Conservation (phyloP, 257 asterid species). For the Paraleonurus japonicus region DNA sequence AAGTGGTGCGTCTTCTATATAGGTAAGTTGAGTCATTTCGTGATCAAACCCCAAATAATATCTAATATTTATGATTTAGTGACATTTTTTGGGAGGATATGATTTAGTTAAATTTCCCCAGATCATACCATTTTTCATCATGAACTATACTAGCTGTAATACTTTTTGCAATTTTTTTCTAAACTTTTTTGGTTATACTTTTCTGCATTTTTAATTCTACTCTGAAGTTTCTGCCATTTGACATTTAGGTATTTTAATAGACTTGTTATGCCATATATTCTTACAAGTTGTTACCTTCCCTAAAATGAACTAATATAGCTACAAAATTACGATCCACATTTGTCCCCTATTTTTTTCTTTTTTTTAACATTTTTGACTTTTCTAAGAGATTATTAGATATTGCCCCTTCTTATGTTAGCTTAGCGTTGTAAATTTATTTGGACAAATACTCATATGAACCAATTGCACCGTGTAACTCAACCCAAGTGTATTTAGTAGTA, state of each 20-base stretch:
- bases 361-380: background rate
- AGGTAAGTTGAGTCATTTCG: slow-evolving; percentile 25
- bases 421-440: background rate
- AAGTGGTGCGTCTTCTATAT: slow-evolving; percentile 28
- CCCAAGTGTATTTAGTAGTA: no score
- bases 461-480: no score
- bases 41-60: background rate
- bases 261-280: background rate
- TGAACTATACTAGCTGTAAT: no score
- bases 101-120: background rate
- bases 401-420: background rate
- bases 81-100: background rate
- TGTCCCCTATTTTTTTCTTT: no score
- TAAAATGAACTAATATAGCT: background rate
- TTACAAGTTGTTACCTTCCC: background rate
- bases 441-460: no score
- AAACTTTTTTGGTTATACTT: background rate
- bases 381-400: background rate
- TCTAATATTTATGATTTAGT: background rate
- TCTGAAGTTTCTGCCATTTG: background rate
- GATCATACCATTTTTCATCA: background rate
- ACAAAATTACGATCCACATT: background rate
- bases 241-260: background rate
- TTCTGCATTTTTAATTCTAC: background rate
- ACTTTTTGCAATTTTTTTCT: no score